Evolutionary conservation across 805 yeast species (phyloP).

Genomic region (Saccharomycopsis olivae): DNA sequence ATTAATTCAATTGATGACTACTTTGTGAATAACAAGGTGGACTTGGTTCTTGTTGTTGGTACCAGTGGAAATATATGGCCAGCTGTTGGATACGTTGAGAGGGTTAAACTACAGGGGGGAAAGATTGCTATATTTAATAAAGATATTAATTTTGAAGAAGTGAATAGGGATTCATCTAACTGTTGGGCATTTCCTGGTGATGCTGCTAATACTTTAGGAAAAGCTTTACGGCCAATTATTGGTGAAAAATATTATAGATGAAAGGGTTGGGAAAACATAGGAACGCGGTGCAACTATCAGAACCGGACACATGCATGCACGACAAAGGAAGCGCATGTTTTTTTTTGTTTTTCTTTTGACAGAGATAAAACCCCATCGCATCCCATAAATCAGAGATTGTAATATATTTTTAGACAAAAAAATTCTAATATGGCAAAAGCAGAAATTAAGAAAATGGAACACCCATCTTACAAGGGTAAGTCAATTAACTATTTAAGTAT

Average conservation of each 20-base stretch:
- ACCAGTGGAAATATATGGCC: slow-evolving; percentile 86
- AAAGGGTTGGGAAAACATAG: too few species aligned
- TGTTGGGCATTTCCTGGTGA: slow-evolving; percentile 76
- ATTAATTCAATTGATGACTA: slow-evolving; percentile 66
- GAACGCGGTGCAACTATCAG: too few species aligned
- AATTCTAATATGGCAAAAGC: slow-evolving; percentile 16
- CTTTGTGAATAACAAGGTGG: slow-evolving; percentile 43
- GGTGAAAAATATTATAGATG: slow-evolving; percentile 25
- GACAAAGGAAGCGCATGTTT: too few species aligned
- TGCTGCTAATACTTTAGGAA: slow-evolving; percentile 61
- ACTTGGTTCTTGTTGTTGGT: slow-evolving; percentile 72
- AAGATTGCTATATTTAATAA: slow-evolving; percentile 78
- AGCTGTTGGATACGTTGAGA: slow-evolving; percentile 81
- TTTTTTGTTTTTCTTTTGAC: too few species aligned
- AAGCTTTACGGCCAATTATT: slow-evolving; percentile 46
- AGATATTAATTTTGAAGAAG: slow-evolving; percentile 36
- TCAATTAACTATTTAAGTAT: slow-evolving; percentile 1
- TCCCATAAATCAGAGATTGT: too few species aligned
- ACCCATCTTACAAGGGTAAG: slow-evolving; percentile 29
- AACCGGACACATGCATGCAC: too few species aligned
- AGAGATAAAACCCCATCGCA: too few species aligned
- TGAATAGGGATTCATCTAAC: slow-evolving; percentile 30
- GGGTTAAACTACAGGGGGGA: slow-evolving; percentile 64
- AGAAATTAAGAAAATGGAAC: slow-evolving; percentile 18
- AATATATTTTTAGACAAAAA: too few species aligned